These are phyloP conservation scores for Magnolia kwangsiensis DNA, from an alignment of 164 flowering plant genomes.

Conservation along the genomic window DNA sequence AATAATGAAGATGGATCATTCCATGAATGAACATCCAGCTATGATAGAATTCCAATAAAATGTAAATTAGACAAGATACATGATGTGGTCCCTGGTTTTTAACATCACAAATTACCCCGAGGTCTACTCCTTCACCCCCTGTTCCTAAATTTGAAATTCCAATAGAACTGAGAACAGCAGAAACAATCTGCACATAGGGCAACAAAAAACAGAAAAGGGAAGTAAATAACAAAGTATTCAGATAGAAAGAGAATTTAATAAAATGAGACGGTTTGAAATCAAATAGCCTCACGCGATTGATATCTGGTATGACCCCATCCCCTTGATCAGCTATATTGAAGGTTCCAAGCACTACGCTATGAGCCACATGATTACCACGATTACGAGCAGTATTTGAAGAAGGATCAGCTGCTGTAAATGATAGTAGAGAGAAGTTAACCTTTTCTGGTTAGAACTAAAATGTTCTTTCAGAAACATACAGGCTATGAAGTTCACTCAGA, in stretches of 20 bases:
- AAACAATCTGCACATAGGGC: slow-evolving; percentile 48
- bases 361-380: slow-evolving; percentile 36
- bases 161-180: slow-evolving; percentile 77
- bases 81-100: neutral
- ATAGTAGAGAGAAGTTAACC: neutral
- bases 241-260: neutral
- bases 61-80: slow-evolving; percentile 2
- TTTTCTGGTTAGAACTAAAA: neutral
- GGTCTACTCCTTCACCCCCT: slow-evolving; percentile 44
- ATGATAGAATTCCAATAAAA: neutral
- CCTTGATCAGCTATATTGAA: slow-evolving; percentile 77
- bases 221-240: slow-evolving; percentile 4
- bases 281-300: slow-evolving; percentile 52
- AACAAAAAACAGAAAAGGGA: neutral
- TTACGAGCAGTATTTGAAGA: slow-evolving; percentile 33
- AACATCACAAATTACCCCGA: slow-evolving; percentile 36
- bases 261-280: neutral
- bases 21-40: neutral
- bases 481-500: neutral
- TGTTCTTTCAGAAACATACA: neutral
- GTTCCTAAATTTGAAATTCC: slow-evolving; percentile 46
- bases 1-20: neutral
- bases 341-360: slow-evolving; percentile 69
- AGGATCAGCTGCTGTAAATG: slow-evolving; percentile 47
- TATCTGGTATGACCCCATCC: slow-evolving; percentile 64